Evolutionary conservation across 176 grass and related monocot genomes (phyloP), one percentile per base, ranked within the genome.

Genomic region (Puccinellia tenuiflora): DNA sequence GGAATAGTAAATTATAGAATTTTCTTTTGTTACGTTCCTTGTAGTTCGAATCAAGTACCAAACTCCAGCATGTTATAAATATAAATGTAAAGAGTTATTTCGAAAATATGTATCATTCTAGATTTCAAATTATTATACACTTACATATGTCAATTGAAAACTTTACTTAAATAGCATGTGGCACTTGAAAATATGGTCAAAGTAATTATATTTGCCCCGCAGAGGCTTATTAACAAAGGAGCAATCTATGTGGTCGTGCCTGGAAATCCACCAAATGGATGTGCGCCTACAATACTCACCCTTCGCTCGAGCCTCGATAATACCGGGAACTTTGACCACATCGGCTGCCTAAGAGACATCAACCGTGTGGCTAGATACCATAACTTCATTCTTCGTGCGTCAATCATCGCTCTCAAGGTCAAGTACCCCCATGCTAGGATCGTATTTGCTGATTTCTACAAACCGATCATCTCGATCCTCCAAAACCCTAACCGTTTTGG

Each of bases 381-480:
- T 33, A 81, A 89, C 50, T 10, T 5, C n/a, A 24, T 50, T 48
- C 77, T 85, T 12, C 39, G 28, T 4, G 56, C 7, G 3, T 59
- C 81, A 1, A 9, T 89, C 1, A 0, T 1, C 0, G 0, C 0
- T 0, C 59, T 85, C 50, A 74, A 39, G 69, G 38, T 1, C 37
- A 76, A 12, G 82, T 17, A 76, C 17, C 77, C 87, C 3, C 17
- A 34, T 26, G 77, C 29, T 59, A 68, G 1, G 11, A 51, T 89
- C 69, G 9, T 85, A 62, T 75, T 76, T 15, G 71, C 83, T 5
- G 87, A 89, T 15, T 89, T 81, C 40, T 85, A 89, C 39, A 0
- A 0, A 0, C 60, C 77, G 0, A 40, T 85, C 29, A 37, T 42
- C 1, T 14, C 1, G 7, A 68, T 81, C 14, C 31, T 68, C 1